These are phyloP conservation scores for Neopestalotiopsis rosae DNA, from an alignment of 2,329 filamentous ascomycete genomes.

Conservation along the genomic window DNA sequence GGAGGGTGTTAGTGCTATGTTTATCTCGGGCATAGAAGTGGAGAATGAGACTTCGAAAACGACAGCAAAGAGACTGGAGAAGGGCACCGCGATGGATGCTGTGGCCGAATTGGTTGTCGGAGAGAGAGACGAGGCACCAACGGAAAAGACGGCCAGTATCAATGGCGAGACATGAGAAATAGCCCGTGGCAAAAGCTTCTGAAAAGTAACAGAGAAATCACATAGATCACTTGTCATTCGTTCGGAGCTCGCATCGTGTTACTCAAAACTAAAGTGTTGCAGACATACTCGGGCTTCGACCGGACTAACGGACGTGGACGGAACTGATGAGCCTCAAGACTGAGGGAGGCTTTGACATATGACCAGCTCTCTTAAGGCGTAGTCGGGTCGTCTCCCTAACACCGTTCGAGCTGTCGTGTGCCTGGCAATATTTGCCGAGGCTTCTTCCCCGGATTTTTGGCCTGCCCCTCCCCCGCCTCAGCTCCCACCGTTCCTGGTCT, in stretches of 20 bases:
- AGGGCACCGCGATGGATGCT: slow-evolving; percentile 20
- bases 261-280: not conserved
- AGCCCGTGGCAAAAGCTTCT: not conserved
- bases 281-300: not conserved
- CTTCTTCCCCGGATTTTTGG: slow-evolving; percentile 11
- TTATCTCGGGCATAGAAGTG: slow-evolving; percentile 82
- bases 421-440: not conserved
- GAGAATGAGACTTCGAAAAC: slow-evolving; percentile 29
- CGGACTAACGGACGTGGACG: not conserved
- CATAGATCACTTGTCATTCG: not conserved
- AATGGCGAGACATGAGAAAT: not conserved
- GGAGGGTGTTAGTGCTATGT: slow-evolving; percentile 83
- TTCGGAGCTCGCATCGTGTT: not conserved
- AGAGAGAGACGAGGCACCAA: slow-evolving; percentile 13
- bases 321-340: not conserved
- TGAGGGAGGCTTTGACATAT: not conserved
- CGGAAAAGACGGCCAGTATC: not conserved
- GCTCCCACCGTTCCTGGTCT: not conserved
- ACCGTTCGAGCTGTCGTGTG: not conserved
- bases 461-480: slow-evolving; percentile 13
- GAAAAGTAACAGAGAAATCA: not conserved
- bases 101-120: slow-evolving; percentile 20
- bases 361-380: not conserved
- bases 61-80: not conserved
- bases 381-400: not conserved